A percentile compares a stretch with the other conserved stretches of the same genome.
phyloP scores from a whole-genome alignment of 2,329 filamentous ascomycete genomes.

The Corniculantispora saksenae region DNA sequence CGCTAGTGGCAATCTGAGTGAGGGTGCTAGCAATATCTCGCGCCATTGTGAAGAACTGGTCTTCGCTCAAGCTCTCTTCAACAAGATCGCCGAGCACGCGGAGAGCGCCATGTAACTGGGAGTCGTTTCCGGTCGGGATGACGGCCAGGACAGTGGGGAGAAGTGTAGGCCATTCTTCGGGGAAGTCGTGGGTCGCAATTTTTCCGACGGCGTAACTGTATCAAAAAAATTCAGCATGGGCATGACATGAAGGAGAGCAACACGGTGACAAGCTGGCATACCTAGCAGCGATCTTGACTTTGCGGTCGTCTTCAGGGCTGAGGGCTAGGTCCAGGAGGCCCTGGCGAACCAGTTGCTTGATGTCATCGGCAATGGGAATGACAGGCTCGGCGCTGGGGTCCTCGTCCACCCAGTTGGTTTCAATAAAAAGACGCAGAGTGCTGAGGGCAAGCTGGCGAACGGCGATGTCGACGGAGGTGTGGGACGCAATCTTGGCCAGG shows the following conservation, averaged over 20 bases:
- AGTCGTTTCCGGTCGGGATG: conserved; percentile 73
- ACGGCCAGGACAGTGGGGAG: conserved; percentile 77
- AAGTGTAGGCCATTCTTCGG: conserved; percentile 90
- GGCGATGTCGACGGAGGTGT: conserved; percentile 69
- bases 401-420: conserved; percentile 78
- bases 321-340: conserved; percentile 77
- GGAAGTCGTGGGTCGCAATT: conserved; percentile 90
- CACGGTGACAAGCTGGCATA: conserved; percentile 43
- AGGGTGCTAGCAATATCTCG: conserved; percentile 81
- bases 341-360: conserved; percentile 72
- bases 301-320: conserved; percentile 73
- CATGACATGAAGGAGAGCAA: not conserved
- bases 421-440: conserved; percentile 78
- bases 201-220: conserved; percentile 79
- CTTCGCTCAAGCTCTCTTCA: conserved; percentile 89
- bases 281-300: conserved; percentile 86
- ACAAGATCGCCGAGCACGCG: conserved; percentile 87
- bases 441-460: conserved; percentile 83
- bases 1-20: conserved; percentile 78
- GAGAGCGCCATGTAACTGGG: conserved; percentile 84
- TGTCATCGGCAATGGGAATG: conserved; percentile 69
- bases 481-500: conserved; percentile 77
- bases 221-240: not conserved
- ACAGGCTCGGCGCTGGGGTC: conserved; percentile 66
- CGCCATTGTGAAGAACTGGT: conserved; percentile 91